Evolutionary conservation across 345 rosid genomes (phyloP).

Genomic region (Nasturtium officinale): DNA sequence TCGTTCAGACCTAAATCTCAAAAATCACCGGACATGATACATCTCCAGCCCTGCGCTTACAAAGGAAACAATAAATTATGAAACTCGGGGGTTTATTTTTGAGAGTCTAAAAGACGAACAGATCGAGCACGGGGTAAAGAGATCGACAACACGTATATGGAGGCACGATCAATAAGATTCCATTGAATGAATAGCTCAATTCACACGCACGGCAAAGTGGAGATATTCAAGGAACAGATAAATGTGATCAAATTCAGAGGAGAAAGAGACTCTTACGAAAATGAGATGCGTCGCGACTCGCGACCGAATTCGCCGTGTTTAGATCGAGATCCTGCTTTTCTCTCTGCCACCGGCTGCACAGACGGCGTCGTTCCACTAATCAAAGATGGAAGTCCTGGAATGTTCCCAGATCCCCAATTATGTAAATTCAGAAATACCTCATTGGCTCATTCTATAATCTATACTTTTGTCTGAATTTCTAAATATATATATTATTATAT

Average conservation of each 20-base stretch:
- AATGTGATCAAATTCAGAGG: not conserved
- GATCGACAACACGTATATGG: not conserved
- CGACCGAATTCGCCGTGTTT: not conserved
- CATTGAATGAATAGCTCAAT: not conserved
- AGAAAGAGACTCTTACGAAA: not conserved
- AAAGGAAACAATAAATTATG: constrained; percentile 8
- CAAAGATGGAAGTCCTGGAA: not conserved
- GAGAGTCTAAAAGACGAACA: constrained; percentile 13
- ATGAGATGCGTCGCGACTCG: no score
- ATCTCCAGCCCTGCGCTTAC: constrained; percentile 44
- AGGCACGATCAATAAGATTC: not conserved
- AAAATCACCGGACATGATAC: constrained; percentile 40
- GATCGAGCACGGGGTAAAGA: not conserved
- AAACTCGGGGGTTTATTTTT: not conserved
- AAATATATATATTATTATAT: no score
- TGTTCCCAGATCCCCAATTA: no score
- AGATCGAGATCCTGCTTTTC: not conserved
- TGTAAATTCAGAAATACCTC: no score
- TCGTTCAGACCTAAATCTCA: constrained; percentile 33
- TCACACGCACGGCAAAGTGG: not conserved
- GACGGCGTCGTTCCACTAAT: constrained; percentile 22
- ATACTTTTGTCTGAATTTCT: no score
- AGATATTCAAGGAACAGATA: not conserved
- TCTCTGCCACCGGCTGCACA: constrained; percentile 13
- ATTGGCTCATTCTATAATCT: no score